Conservation (phyloP, 352 stramenopile species). For the Globisporangium paroecandrum region DNA sequence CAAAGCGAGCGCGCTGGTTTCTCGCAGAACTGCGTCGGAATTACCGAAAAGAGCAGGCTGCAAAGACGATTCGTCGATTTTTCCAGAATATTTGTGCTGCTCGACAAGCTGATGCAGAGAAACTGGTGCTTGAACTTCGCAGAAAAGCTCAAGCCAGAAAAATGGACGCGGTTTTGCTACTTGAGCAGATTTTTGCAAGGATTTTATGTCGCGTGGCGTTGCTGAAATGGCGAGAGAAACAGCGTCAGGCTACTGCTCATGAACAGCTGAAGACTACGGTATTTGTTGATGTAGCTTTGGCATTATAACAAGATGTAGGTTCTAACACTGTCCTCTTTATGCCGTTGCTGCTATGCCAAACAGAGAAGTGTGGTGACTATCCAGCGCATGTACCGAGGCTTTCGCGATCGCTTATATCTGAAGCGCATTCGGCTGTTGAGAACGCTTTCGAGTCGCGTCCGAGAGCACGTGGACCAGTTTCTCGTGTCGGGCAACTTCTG, state of each 20-base stretch:
- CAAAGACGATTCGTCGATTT: slow-evolving; percentile 27
- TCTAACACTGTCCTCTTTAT: neutral
- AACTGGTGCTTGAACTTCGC: slow-evolving; percentile 2
- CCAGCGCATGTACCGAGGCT: slow-evolving; percentile 50
- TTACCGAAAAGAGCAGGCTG: slow-evolving; percentile 23
- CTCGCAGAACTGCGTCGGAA: slow-evolving; percentile 22
- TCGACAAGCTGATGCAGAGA: slow-evolving; percentile 4
- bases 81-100: slow-evolving; percentile 19
- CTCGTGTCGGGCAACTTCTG: slow-evolving; percentile 55
- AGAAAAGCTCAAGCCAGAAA: slow-evolving; percentile 11
- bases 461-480: slow-evolving; percentile 40
- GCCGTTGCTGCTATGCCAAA: neutral
- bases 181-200: slow-evolving; percentile 11
- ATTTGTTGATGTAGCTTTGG: neutral
- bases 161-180: neutral
- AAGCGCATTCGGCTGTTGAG: slow-evolving; percentile 37
- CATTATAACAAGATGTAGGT: neutral
- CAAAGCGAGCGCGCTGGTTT: slow-evolving; percentile 24
- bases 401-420: slow-evolving; percentile 38
- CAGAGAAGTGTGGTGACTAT: slow-evolving; percentile 35
- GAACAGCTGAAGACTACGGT: slow-evolving; percentile 21
- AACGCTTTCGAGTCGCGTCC: slow-evolving; percentile 39
- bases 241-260: slow-evolving; percentile 21
- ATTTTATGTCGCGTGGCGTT: slow-evolving; percentile 24
- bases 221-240: slow-evolving; percentile 29